Conservation (phyloP, 768 basidiomycete genomes). For the Hericium alpestre region DNA sequence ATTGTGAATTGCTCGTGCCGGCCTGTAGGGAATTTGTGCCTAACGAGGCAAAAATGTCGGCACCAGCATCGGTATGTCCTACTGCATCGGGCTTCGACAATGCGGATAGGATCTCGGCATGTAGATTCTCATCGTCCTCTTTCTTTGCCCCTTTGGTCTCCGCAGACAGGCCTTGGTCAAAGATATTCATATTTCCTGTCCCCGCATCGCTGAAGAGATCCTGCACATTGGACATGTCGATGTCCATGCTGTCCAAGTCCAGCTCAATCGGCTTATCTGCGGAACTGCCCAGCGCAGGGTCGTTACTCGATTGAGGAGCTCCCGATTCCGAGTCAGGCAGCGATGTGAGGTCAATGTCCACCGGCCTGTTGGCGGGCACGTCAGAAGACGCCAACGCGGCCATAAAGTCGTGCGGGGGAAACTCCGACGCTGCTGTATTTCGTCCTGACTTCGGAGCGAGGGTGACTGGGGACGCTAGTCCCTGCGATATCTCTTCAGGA, state of each 20-base stretch:
- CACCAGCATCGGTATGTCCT: too few relatives aligned
- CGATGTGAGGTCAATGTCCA: slow-evolving; percentile 50
- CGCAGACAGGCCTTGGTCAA: neutral
- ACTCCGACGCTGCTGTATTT: slow-evolving; percentile 30
- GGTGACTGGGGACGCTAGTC: slow-evolving; percentile 68
- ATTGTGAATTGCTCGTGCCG: neutral
- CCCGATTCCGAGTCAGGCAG: slow-evolving; percentile 9
- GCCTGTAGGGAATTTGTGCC: neutral
- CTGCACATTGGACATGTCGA: slow-evolving; percentile 34
- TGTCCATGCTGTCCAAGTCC: slow-evolving; percentile 63
- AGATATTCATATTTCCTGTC: neutral
- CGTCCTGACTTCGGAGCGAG: slow-evolving; percentile 73
- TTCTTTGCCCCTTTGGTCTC: neutral
- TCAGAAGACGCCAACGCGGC: slow-evolving; percentile 36
- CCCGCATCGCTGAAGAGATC: slow-evolving; percentile 4
- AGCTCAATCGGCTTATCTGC: slow-evolving; percentile 78
- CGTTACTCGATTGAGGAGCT: slow-evolving; percentile 24
- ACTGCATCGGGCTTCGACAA: neutral
- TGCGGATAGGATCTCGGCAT: neutral
- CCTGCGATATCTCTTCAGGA: slow-evolving; percentile 51
- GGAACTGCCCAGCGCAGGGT: slow-evolving; percentile 41
- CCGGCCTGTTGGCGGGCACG: slow-evolving; percentile 17
- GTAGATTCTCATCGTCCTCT: neutral
- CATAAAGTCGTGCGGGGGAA: slow-evolving; percentile 47
- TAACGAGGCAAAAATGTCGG: neutral